Conservation (phyloP, 2,329 filamentous ascomycete genomes). For the Fusarium sp. region DNA sequence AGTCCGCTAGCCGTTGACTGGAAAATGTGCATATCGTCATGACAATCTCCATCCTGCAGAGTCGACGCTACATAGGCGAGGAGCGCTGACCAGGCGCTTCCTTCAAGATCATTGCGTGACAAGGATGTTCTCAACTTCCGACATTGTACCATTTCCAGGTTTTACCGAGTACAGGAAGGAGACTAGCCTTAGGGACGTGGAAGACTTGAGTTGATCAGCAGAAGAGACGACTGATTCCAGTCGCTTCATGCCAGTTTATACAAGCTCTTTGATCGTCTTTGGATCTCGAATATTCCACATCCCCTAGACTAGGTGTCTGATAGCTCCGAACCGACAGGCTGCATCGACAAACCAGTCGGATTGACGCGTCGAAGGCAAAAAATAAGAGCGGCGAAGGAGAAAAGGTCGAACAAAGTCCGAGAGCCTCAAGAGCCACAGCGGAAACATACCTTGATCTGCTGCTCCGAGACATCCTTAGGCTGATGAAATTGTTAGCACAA, state of each 20-base stretch:
- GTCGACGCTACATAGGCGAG: conserved; percentile 45
- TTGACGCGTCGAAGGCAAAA: conserved; percentile 48
- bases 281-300: not conserved
- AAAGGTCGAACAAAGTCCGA: conserved; percentile 77
- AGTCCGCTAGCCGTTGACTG: conserved; percentile 39
- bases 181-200: conserved; percentile 22
- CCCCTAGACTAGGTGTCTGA: conserved; percentile 31
- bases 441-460: conserved; percentile 99
- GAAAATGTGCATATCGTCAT: conserved; percentile 35
- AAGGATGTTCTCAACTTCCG: conserved; percentile 70
- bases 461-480: conserved; percentile 96
- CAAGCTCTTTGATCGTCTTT: not conserved
- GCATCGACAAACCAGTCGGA: conserved; percentile 34
- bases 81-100: conserved; percentile 66
- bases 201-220: not conserved
- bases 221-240: not conserved
- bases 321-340: conserved; percentile 41
- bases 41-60: conserved; percentile 41
- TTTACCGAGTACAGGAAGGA: conserved; percentile 49
- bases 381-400: conserved; percentile 55
- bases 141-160: conserved; percentile 50
- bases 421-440: conserved; percentile 76
- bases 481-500: conserved; percentile 64
- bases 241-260: not conserved
- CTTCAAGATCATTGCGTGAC: conserved; percentile 60